These are phyloP conservation scores for Aspergillus calidoustus DNA, from an alignment of 2,329 filamentous ascomycete genomes.

Conservation along the genomic window DNA sequence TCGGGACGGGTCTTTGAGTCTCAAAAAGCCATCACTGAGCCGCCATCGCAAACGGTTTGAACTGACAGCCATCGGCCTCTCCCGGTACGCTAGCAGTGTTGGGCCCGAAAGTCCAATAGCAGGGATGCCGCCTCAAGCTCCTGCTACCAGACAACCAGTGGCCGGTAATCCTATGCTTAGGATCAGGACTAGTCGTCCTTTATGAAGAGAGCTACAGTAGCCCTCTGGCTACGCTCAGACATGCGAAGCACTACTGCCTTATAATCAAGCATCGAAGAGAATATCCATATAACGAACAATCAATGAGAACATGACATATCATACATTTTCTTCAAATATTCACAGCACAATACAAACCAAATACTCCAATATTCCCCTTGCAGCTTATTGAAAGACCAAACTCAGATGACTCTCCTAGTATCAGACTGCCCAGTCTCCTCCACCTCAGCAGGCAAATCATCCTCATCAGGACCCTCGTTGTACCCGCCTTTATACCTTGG, in stretches of 20 bases:
- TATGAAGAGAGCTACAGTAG: neutral
- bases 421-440: constrained; percentile 2
- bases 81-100: neutral
- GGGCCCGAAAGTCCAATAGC: neutral
- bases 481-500: constrained; percentile 27
- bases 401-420: neutral
- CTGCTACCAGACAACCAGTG: neutral
- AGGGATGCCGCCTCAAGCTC: neutral
- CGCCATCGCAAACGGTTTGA: neutral
- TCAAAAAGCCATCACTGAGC: neutral
- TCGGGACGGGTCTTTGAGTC: neutral
- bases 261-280: neutral
- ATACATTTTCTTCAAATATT: neutral
- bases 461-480: constrained; percentile 30
- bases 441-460: constrained; percentile 27
- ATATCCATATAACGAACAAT: neutral
- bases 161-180: neutral
- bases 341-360: neutral
- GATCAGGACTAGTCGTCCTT: neutral
- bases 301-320: neutral
- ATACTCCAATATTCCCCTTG: neutral
- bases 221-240: neutral
- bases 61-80: neutral
- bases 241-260: neutral
- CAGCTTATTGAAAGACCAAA: neutral